Evolutionary conservation across 345 rosid genomes (phyloP).

Genomic region (Populus euphratica): DNA sequence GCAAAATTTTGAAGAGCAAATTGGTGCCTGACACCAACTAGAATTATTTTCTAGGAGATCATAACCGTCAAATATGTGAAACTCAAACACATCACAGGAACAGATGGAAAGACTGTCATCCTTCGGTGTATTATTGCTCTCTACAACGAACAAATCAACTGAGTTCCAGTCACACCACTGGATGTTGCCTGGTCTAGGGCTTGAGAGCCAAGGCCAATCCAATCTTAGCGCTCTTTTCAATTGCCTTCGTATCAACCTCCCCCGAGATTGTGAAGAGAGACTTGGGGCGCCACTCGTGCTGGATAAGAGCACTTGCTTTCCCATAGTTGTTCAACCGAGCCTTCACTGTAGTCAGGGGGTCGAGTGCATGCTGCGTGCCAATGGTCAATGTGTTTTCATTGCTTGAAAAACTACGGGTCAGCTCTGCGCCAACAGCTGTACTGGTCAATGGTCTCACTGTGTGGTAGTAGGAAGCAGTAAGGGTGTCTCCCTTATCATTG

Average conservation of each 20-base stretch:
- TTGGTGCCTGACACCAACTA: conserved; percentile 19
- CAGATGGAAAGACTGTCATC: conserved; percentile 4
- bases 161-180: conserved; percentile 6
- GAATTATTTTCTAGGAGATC: conserved; percentile 46
- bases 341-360: conserved; percentile 85
- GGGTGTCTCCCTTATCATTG: conserved; percentile 74
- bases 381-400: conserved; percentile 75
- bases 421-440: conserved; percentile 96
- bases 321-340: conserved; percentile 88
- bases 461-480: conserved; percentile 91
- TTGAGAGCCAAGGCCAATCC: conserved; percentile 86
- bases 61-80: conserved; percentile 25
- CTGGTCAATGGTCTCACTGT: conserved; percentile 67
- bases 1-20: conserved; percentile 9
- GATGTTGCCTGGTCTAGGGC: conserved; percentile 39
- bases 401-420: conserved; percentile 72
- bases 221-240: conserved; percentile 89
- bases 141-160: conserved; percentile 16
- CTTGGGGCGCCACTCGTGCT: conserved; percentile 93
- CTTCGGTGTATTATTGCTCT: conserved; percentile 31
- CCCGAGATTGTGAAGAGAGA: conserved; percentile 85
- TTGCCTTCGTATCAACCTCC: conserved; percentile 82
- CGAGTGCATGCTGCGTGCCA: conserved; percentile 83
- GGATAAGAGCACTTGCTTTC: conserved; percentile 78
- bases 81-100: conserved; percentile 13